A percentile compares a stretch with the other conserved stretches of the same genome.
Evolutionary conservation across 1,284 basidiomycete genomes (phyloP).

Genomic region (Cutaneotrichosporon dermatis): DNA sequence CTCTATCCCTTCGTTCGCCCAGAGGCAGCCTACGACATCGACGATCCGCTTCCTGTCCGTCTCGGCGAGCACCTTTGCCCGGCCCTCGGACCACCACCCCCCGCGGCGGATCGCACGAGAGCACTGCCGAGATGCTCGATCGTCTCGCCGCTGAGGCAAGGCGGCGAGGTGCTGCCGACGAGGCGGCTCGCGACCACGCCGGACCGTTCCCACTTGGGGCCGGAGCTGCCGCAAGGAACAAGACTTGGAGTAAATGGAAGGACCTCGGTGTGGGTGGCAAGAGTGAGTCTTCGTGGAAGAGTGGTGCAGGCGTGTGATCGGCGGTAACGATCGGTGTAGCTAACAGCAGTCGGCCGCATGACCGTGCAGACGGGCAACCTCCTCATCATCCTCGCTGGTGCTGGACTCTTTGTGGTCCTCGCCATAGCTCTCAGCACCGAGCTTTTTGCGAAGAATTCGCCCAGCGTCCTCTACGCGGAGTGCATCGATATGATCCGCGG

Average conservation of each 20-base stretch:
- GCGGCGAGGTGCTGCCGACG: slow-evolving; percentile 13
- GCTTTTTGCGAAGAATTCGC: slow-evolving; percentile 86
- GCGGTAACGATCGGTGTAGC: not conserved
- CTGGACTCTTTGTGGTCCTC: slow-evolving; percentile 71
- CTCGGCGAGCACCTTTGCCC: not conserved
- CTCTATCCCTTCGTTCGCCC: not conserved
- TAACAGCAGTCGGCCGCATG: slow-evolving; percentile 62
- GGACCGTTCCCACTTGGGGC: slow-evolving; percentile 80
- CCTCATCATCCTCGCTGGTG: slow-evolving; percentile 75
- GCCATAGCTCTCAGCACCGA: slow-evolving; percentile 80
- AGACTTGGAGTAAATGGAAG: slow-evolving; percentile 59
- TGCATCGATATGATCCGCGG: slow-evolving; percentile 77
- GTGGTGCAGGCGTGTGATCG: no score
- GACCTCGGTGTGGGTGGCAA: slow-evolving; percentile 77
- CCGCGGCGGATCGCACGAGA: slow-evolving; percentile 8
- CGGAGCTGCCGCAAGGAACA: slow-evolving; percentile 55
- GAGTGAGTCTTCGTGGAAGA: slow-evolving; percentile 54
- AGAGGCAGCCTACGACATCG: no score
- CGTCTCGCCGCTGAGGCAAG: slow-evolving; percentile 23
- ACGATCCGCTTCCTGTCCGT: not conserved
- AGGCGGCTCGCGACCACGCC: slow-evolving; percentile 47
- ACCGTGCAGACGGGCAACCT: slow-evolving; percentile 76
- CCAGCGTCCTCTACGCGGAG: slow-evolving; percentile 79
- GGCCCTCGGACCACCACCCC: not conserved
- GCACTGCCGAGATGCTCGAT: slow-evolving; percentile 29